phyloP scores from a whole-genome alignment of 257 asterid genomes.

The Marsdenia floribunda region DNA sequence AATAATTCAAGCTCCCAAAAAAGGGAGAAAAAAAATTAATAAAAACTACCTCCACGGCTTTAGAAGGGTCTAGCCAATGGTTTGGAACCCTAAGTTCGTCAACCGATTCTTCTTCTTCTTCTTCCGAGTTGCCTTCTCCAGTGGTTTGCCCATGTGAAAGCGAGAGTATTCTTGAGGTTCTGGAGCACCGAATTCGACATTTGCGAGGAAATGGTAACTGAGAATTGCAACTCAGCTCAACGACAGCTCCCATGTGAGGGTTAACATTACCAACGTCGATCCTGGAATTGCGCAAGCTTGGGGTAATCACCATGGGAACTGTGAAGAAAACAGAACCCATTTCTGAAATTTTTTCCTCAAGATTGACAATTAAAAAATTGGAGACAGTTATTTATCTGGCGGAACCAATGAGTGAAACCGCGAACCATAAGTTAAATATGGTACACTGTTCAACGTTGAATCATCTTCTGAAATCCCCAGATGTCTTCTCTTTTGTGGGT shows the following conservation, averaged over 20 bases:
- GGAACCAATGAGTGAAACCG: background rate
- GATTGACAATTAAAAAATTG: background rate
- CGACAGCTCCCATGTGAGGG: conserved; percentile 10
- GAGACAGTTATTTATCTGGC: background rate
- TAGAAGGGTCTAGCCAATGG: conserved; percentile 66
- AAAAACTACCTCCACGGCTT: conserved; percentile 51
- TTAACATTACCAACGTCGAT: background rate
- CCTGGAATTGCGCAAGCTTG: conserved; percentile 3
- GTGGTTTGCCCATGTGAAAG: conserved; percentile 26
- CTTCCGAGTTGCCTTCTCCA: conserved; percentile 30
- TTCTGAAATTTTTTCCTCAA: background rate
- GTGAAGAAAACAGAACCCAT: conserved; percentile 6
- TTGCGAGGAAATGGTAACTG: conserved; percentile 13
- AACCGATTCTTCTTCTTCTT: conserved; percentile 19
- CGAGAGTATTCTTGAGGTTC: background rate
- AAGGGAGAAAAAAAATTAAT: too few species aligned
- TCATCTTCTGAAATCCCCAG: background rate
- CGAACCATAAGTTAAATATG: background rate
- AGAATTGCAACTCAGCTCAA: conserved; percentile 3
- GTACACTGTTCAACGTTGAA: background rate
- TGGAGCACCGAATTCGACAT: conserved; percentile 14
- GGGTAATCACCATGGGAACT: background rate
- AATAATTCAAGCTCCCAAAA: background rate
- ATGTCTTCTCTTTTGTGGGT: too few species aligned
- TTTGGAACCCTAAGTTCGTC: conserved; percentile 66